Conservation (phyloP, 768 basidiomycete genomes). For the Boletus pseudopeckii region DNA sequence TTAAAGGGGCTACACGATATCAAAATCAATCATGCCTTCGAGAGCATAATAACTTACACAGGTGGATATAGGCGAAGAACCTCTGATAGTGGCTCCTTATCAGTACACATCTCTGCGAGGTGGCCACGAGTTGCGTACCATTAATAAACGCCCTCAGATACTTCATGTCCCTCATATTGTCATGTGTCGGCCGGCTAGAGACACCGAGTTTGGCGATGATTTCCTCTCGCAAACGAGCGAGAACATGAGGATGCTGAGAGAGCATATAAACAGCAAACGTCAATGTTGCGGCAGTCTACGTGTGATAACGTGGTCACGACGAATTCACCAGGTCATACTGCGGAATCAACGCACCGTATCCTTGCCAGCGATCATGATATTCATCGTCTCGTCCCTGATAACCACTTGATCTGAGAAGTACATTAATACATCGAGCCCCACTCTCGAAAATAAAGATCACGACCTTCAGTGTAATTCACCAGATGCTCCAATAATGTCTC, state of each 20-base stretch:
- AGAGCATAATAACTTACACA: conserved; percentile 17
- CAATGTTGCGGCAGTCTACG: conserved; percentile 32
- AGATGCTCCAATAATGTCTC: conserved; percentile 51
- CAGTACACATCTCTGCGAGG: not conserved
- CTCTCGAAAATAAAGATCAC: conserved; percentile 1
- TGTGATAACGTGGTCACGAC: not conserved
- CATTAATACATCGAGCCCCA: not conserved
- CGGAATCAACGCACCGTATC: conserved; percentile 41
- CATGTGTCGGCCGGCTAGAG: conserved; percentile 46
- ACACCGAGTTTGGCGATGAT: conserved; percentile 51
- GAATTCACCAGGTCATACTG: not conserved
- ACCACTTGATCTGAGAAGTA: conserved; percentile 17
- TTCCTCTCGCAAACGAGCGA: conserved; percentile 51
- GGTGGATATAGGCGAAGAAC: conserved; percentile 32
- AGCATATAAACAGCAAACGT: conserved; percentile 43
- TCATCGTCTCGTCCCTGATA: conserved; percentile 27
- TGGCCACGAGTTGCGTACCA: conserved; percentile 34
- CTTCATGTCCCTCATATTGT: conserved; percentile 60
- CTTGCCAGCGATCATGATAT: conserved; percentile 30
- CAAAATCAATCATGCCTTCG: not conserved
- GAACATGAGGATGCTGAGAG: conserved; percentile 48
- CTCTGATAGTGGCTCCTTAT: conserved; percentile 18
- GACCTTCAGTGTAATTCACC: conserved; percentile 53
- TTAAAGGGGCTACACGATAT: conserved; percentile 20
- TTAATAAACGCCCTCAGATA: conserved; percentile 64